phyloP scores from a whole-genome alignment of 2,329 filamentous ascomycete species.

The Cladosporium sp. region DNA sequence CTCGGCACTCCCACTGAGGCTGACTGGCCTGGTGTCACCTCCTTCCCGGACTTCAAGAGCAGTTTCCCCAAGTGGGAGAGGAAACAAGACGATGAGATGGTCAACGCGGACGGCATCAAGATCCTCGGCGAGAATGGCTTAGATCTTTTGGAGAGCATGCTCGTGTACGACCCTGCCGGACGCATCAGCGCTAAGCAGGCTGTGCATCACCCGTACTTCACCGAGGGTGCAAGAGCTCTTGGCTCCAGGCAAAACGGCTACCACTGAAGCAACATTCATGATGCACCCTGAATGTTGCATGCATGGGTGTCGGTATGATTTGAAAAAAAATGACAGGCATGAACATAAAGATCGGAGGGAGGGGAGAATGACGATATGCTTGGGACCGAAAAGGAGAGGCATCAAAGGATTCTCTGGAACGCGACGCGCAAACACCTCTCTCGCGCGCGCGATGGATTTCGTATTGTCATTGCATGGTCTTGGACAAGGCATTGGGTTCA shows the following conservation, averaged over 20 bases:
- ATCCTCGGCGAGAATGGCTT: conserved; percentile 66
- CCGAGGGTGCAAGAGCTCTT: conserved; percentile 14
- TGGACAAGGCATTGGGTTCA: conserved; percentile 2
- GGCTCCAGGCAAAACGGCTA: conserved; percentile 8
- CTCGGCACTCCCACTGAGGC: conserved; percentile 80
- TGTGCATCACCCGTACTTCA: conserved; percentile 78
- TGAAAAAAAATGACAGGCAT: neutral
- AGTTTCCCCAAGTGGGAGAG: conserved; percentile 89
- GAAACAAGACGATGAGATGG: conserved; percentile 61
- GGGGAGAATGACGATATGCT: neutral
- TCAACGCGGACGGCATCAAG: conserved; percentile 51
- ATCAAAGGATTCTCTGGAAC: neutral
- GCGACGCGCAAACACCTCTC: neutral
- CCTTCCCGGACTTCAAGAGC: conserved; percentile 87
- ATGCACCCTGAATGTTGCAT: neutral
- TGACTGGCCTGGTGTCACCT: conserved; percentile 87
- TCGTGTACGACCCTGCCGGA: conserved; percentile 81
- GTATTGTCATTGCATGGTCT: conserved; percentile 1
- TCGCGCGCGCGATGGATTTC: conserved; percentile 1
- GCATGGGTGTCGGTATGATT: neutral
- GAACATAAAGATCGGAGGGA: neutral
- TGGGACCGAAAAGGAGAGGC: neutral
- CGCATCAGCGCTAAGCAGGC: conserved; percentile 88
- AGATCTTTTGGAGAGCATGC: conserved; percentile 64
- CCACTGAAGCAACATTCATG: neutral